Evolutionary conservation across 768 basidiomycete species (phyloP).

Genomic region (Pholiota microspora): DNA sequence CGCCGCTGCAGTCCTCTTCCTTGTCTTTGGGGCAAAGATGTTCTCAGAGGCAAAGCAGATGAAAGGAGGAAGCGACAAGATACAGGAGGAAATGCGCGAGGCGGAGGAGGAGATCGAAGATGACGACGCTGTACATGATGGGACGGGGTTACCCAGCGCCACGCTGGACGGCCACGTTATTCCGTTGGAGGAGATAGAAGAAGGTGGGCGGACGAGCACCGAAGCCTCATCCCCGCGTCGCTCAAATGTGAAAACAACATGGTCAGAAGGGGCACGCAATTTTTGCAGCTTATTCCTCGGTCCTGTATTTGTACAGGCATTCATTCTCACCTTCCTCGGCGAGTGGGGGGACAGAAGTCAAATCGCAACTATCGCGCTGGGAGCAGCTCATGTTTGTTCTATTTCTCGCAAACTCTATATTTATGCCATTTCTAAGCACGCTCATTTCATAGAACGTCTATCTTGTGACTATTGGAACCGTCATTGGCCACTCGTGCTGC

Average conservation of each 20-base stretch:
- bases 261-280: conserved; percentile 70
- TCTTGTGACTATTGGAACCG: conserved; percentile 85
- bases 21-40: conserved; percentile 92
- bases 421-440: neutral
- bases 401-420: neutral
- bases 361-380: conserved; percentile 94
- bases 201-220: conserved; percentile 40
- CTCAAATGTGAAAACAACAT: conserved; percentile 15
- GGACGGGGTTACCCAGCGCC: conserved; percentile 29
- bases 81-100: conserved; percentile 93
- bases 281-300: conserved; percentile 81
- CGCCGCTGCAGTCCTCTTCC: conserved; percentile 78
- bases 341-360: conserved; percentile 99
- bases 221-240: neutral
- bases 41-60: conserved; percentile 80
- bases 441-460: conserved; percentile 72
- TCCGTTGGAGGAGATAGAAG: conserved; percentile 76
- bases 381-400: conserved; percentile 81
- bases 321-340: conserved; percentile 94
- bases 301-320: conserved; percentile 94
- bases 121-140: conserved; percentile 57
- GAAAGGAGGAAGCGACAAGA: conserved; percentile 74
- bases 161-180: conserved; percentile 37
- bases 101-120: conserved; percentile 94
- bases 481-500: conserved; percentile 85